Evolutionary conservation across 805 yeast species (phyloP).

Genomic region (Dipodascopsis tothii): DNA sequence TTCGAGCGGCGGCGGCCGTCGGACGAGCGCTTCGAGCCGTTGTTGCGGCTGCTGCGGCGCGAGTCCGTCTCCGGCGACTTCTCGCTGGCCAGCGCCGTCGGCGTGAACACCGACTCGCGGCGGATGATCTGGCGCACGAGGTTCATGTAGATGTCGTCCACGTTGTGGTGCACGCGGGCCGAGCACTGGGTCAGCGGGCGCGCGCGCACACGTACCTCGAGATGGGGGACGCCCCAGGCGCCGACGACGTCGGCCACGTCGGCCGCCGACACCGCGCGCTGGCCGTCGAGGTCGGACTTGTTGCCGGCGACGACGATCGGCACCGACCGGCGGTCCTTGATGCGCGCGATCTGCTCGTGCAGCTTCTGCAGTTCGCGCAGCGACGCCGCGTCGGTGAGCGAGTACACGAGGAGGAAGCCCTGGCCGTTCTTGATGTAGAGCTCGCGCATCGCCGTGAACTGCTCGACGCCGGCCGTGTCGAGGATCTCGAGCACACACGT

Average conservation of each 20-base stretch:
- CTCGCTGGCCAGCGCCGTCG: background rate
- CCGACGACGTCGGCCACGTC: slow-evolving; percentile 15
- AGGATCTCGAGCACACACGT: slow-evolving; percentile 79
- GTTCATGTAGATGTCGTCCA: slow-evolving; percentile 17
- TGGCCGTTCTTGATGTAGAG: slow-evolving; percentile 55
- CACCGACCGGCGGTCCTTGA: slow-evolving; percentile 66
- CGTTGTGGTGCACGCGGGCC: slow-evolving; percentile 15
- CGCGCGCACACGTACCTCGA: too few species aligned
- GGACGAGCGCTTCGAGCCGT: too few species aligned
- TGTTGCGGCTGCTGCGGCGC: background rate
- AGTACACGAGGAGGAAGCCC: slow-evolving; percentile 82
- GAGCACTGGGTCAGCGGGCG: slow-evolving; percentile 1
- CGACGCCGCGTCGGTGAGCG: slow-evolving; percentile 70
- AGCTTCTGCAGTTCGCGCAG: slow-evolving; percentile 71
- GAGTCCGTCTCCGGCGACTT: background rate
- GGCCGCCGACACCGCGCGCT: slow-evolving; percentile 16
- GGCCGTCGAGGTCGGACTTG: slow-evolving; percentile 55
- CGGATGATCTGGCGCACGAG: slow-evolving; percentile 67
- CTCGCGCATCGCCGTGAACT: slow-evolving; percentile 94
- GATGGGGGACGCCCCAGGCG: too few species aligned
- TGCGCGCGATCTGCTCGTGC: slow-evolving; percentile 76
- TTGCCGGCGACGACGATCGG: slow-evolving; percentile 92
- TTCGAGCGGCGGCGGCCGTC: too few species aligned
- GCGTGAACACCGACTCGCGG: slow-evolving; percentile 41
- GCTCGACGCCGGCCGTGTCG: slow-evolving; percentile 93